Conservation (phyloP, 1,284 basidiomycete genomes). For the Singerocomus inundabilis region DNA sequence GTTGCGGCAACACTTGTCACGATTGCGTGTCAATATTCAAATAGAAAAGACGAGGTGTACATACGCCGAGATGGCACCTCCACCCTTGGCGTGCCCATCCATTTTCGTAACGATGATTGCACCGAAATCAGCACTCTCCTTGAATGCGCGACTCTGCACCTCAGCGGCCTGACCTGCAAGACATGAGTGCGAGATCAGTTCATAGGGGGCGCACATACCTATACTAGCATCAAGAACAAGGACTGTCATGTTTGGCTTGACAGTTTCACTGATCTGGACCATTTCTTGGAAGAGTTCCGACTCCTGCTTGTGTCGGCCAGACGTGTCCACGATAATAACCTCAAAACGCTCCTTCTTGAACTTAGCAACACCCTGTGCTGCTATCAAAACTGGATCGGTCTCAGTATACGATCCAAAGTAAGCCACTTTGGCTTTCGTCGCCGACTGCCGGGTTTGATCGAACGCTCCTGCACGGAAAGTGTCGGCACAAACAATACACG, state of each 20-base stretch:
- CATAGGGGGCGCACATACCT: slow-evolving; percentile 40
- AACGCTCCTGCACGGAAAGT: slow-evolving; percentile 99
- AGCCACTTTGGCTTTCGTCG: slow-evolving; percentile 97
- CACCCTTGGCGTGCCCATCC: slow-evolving; percentile 99
- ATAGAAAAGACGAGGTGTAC: slow-evolving; percentile 32
- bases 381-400: slow-evolving; percentile 95
- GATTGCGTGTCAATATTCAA: slow-evolving; percentile 10
- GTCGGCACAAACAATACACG: slow-evolving; percentile 98
- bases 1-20: slow-evolving; percentile 88
- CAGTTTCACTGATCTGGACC: slow-evolving; percentile 92
- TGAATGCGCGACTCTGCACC: slow-evolving; percentile 94
- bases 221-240: slow-evolving; percentile 88
- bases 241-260: slow-evolving; percentile 92
- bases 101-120: slow-evolving; percentile 99
- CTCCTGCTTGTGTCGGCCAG: slow-evolving; percentile 97
- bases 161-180: slow-evolving; percentile 92
- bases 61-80: slow-evolving; percentile 98
- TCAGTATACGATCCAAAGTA: slow-evolving; percentile 99
- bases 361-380: slow-evolving; percentile 91
- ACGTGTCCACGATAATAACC: slow-evolving; percentile 98
- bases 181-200: slow-evolving; percentile 2
- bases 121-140: slow-evolving; percentile 96
- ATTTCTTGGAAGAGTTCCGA: slow-evolving; percentile 97
- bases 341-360: slow-evolving; percentile 99
- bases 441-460: slow-evolving; percentile 94